A percentile compares a stretch with the other conserved stretches of the same genome.
Conservation (phyloP, 495 filamentous ascomycete species). For the Neurospora sp. region DNA sequence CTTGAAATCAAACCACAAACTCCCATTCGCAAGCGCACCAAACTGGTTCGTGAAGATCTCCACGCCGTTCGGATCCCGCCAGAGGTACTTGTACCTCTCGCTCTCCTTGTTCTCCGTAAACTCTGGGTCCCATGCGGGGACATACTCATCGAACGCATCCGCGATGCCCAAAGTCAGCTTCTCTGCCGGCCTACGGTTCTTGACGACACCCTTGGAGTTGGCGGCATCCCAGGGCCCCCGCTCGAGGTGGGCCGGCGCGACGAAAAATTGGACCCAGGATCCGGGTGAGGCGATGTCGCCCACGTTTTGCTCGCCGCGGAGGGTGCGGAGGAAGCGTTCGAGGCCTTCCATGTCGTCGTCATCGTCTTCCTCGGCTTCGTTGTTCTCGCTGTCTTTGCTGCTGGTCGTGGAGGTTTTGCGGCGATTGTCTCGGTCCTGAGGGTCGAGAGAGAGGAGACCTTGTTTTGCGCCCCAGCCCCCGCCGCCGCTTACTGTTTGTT, state of each 20-base stretch:
- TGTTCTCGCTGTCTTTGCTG: conserved; percentile 11
- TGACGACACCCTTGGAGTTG: neutral
- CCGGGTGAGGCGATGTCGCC: conserved; percentile 31
- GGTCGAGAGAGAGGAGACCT: conserved; percentile 74
- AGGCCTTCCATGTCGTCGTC: conserved; percentile 19
- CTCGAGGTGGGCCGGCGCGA: conserved; percentile 14
- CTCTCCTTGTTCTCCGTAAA: neutral
- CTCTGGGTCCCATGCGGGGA: neutral
- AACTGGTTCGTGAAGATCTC: neutral
- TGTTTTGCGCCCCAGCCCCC: conserved; percentile 86
- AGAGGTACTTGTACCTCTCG: neutral
- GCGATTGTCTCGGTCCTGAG: conserved; percentile 29
- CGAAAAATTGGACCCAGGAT: conserved; percentile 40
- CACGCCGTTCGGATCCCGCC: neutral
- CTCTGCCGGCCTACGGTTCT: neutral
- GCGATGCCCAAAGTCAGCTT: neutral
- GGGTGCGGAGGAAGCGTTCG: conserved; percentile 19
- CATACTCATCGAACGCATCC: neutral
- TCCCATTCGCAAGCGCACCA: neutral
- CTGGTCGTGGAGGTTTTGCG: conserved; percentile 14
- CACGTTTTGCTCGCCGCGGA: conserved; percentile 12
- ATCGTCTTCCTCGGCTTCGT: conserved; percentile 19
- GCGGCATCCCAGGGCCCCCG: conserved; percentile 6
- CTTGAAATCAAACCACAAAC: neutral
- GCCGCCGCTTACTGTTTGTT: conserved; percentile 62